Conservation (phyloP, 176 grass and related monocot genomes). For the Urochloa ruziziensis region DNA sequence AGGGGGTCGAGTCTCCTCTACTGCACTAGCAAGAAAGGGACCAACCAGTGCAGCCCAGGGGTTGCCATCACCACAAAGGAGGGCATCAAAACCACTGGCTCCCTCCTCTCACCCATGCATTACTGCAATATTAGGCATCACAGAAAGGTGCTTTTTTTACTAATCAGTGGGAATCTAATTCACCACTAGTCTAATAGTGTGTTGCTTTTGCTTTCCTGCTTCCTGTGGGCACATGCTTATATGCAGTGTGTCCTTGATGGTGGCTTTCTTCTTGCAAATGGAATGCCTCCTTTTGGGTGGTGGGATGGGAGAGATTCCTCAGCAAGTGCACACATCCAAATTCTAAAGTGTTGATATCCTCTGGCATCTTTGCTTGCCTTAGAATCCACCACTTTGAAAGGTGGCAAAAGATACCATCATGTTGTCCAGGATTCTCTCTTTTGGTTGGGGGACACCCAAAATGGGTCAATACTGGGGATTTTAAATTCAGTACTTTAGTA, state of each 20-base stretch:
- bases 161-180: conserved; percentile 34
- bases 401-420: conserved; percentile 36
- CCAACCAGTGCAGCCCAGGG: conserved; percentile 14
- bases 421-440: conserved; percentile 21
- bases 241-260: conserved; percentile 1
- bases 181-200: conserved; percentile 28
- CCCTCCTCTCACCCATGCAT: conserved; percentile 1
- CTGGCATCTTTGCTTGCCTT: conserved; percentile 43
- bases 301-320: conserved; percentile 51
- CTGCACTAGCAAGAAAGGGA: conserved; percentile 34
- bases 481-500: not conserved
- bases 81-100: conserved; percentile 36
- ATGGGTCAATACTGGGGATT: not conserved
- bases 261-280: conserved; percentile 20
- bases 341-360: conserved; percentile 36
- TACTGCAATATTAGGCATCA: conserved; percentile 28
- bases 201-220: conserved; percentile 2
- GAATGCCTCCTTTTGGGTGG: conserved; percentile 21
- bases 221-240: conserved; percentile 2
- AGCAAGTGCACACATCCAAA: conserved; percentile 40
- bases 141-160: conserved; percentile 25
- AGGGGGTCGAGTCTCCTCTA: conserved; percentile 23
- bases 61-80: conserved; percentile 43
- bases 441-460: not conserved
- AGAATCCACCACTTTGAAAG: conserved; percentile 49